Conservation (phyloP, 1,284 basidiomycete species). For the Naganishia liquefaciens region DNA sequence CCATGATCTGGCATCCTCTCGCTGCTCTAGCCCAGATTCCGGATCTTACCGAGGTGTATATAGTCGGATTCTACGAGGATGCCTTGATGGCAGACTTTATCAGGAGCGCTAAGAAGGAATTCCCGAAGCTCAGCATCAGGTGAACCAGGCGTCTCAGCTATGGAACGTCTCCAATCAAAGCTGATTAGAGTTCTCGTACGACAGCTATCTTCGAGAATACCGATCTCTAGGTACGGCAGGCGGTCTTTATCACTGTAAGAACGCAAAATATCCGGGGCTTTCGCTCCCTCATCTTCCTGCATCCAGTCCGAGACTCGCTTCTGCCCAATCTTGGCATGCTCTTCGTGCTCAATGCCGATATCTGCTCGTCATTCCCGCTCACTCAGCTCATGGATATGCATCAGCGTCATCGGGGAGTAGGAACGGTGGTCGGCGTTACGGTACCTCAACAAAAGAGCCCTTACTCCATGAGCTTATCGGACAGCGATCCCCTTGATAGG, state of each 20-base stretch:
- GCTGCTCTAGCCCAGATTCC: slow-evolving; percentile 56
- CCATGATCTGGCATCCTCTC: slow-evolving; percentile 59
- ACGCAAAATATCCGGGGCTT: neutral
- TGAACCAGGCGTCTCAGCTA: slow-evolving; percentile 35
- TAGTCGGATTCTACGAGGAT: slow-evolving; percentile 60
- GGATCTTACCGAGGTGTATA: slow-evolving; percentile 56
- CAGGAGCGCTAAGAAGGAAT: slow-evolving; percentile 57
- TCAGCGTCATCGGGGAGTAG: slow-evolving; percentile 57
- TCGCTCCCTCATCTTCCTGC: slow-evolving; percentile 32
- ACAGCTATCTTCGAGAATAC: slow-evolving; percentile 58
- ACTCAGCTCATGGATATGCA: slow-evolving; percentile 56
- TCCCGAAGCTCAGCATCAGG: slow-evolving; percentile 56
- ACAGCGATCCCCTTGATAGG: slow-evolving; percentile 35
- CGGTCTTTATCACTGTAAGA: slow-evolving; percentile 48
- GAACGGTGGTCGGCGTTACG: slow-evolving; percentile 57
- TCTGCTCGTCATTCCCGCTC: slow-evolving; percentile 57
- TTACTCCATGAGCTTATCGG: too few species aligned
- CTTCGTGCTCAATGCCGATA: slow-evolving; percentile 60
- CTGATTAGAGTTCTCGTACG: neutral
- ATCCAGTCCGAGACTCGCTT: slow-evolving; percentile 57
- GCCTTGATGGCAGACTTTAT: slow-evolving; percentile 56
- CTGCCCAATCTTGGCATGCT: slow-evolving; percentile 55
- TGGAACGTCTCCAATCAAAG: neutral
- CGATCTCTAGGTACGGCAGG: slow-evolving; percentile 58
- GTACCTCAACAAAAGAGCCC: slow-evolving; percentile 34